These are phyloP conservation scores for Dictyostelium brefeldianum DNA, from an alignment of 78 protist genomes.

Conservation along the genomic window DNA sequence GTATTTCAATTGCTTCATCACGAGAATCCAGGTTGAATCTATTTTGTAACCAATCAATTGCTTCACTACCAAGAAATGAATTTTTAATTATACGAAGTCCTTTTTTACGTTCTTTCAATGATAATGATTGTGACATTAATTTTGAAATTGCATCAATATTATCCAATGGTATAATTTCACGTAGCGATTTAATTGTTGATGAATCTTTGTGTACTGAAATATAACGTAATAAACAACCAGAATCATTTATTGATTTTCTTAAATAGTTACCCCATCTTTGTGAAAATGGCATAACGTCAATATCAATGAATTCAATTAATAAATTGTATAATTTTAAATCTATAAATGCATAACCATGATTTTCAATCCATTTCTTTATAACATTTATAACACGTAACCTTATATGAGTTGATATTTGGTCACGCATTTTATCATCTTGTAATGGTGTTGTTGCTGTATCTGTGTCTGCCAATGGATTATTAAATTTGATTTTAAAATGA, in stretches of 20 bases:
- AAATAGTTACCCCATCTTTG: slow-evolving; percentile 62
- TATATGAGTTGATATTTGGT: slow-evolving; percentile 1
- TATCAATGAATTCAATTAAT: slow-evolving; percentile 17
- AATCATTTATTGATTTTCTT: neutral
- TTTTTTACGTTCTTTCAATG: slow-evolving; percentile 59
- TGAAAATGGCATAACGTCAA: neutral
- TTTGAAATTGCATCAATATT: slow-evolving; percentile 42
- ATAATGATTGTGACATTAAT: slow-evolving; percentile 18
- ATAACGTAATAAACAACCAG: neutral
- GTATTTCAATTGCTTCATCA: slow-evolving; percentile 11
- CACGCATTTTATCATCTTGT: neutral
- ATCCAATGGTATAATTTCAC: slow-evolving; percentile 11
- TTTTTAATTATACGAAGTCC: neutral
- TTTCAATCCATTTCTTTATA: slow-evolving; percentile 80
- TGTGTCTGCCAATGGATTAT: slow-evolving; percentile 2
- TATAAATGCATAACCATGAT: slow-evolving; percentile 52
- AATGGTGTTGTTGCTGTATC: neutral
- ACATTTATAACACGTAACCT: slow-evolving; percentile 52
- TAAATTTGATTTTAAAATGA: neutral
- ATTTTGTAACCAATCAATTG: slow-evolving; percentile 43
- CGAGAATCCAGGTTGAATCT: slow-evolving; percentile 3
- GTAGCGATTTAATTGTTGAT: neutral
- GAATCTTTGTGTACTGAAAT: neutral
- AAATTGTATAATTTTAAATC: neutral
- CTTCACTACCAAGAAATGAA: slow-evolving; percentile 60